These are phyloP conservation scores for Sclerotiophoma versabilis DNA, from an alignment of 2,329 filamentous ascomycete species.

Conservation along the genomic window DNA sequence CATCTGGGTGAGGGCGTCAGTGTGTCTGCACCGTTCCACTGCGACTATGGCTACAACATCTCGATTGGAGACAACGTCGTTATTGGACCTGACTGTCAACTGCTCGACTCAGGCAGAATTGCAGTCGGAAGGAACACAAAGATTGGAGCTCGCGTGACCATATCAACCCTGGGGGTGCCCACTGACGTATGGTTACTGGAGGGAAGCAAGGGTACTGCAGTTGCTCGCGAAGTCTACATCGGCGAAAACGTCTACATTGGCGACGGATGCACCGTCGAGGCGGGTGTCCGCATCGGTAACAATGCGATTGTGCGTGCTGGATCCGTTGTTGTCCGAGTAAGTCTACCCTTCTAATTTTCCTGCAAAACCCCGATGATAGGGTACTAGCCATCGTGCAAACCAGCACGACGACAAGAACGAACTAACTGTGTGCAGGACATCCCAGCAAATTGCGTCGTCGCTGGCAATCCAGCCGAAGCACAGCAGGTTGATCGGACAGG, in stretches of 20 bases:
- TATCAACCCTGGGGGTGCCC: slow-evolving; percentile 76
- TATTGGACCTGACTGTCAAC: slow-evolving; percentile 81
- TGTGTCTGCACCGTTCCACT: slow-evolving; percentile 87
- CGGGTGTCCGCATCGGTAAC: not conserved
- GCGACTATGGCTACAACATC: slow-evolving; percentile 96
- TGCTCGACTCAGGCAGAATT: slow-evolving; percentile 86
- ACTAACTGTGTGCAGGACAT: not conserved
- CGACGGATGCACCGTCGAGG: not conserved
- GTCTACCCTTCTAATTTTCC: not conserved
- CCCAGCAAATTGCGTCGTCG: not conserved
- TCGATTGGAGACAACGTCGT: slow-evolving; percentile 82
- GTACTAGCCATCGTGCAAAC: not conserved
- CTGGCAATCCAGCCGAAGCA: not conserved
- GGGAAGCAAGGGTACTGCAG: not conserved
- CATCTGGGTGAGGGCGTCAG: slow-evolving; percentile 74
- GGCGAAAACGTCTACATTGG: not conserved
- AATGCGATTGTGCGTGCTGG: not conserved
- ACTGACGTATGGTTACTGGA: slow-evolving; percentile 63
- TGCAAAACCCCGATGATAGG: not conserved
- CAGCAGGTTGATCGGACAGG: not conserved
- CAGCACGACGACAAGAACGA: not conserved
- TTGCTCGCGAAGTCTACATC: not conserved
- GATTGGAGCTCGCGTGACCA: slow-evolving; percentile 82
- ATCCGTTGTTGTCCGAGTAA: not conserved
- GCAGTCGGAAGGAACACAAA: no score